A percentile compares a stretch with the other conserved stretches of the same genome.
Conservation (phyloP, 495 filamentous ascomycete genomes). For the Bacidia gigantensis region DNA sequence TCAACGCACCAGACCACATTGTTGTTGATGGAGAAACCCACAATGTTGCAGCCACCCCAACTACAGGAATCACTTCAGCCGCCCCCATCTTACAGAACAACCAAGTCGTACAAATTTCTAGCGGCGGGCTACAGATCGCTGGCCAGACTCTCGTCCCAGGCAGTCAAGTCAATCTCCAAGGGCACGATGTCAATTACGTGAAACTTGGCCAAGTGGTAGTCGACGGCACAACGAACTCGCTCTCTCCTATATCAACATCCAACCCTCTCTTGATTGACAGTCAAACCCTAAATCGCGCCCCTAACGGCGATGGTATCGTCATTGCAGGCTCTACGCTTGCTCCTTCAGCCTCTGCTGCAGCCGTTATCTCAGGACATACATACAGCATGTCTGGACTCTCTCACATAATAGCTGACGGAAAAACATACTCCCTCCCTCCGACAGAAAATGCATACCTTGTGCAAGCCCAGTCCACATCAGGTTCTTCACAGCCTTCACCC, state of each 20-base stretch:
- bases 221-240: conserved; percentile 4
- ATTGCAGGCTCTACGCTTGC: conserved; percentile 4
- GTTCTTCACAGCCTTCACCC: neutral
- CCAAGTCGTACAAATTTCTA: conserved; percentile 6
- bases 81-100: conserved; percentile 16
- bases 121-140: conserved; percentile 2
- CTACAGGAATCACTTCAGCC: conserved; percentile 3
- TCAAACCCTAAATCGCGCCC: conserved; percentile 3
- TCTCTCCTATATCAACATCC: conserved; percentile 2
- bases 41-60: conserved; percentile 15
- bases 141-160: conserved; percentile 1
- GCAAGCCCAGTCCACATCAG: neutral
- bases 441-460: conserved; percentile 3
- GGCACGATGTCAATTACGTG: conserved; percentile 2
- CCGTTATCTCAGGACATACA: neutral
- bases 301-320: conserved; percentile 5
- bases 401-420: conserved; percentile 4
- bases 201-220: conserved; percentile 5
- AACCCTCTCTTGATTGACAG: conserved; percentile 2
- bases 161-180: neutral
- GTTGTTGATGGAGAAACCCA: conserved; percentile 16
- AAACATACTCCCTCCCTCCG: conserved; percentile 6
- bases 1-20: conserved; percentile 3
- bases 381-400: conserved; percentile 9
- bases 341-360: neutral